Conservation (phyloP, 306 rosid genomes). For the Ormosia emarginata region DNA sequence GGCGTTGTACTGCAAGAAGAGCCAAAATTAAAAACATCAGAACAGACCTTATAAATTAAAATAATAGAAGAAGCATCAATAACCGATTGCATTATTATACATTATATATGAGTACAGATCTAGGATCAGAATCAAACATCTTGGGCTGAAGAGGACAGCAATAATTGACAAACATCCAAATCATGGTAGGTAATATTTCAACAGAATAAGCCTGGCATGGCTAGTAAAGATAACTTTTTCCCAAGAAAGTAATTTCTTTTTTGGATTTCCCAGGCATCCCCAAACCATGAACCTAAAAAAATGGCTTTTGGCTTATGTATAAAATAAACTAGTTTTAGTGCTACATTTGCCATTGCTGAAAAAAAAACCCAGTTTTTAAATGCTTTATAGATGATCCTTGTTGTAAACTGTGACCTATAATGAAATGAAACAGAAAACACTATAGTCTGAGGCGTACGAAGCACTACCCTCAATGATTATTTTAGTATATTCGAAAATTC, state of each 20-base stretch:
- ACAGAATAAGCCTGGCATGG: not conserved
- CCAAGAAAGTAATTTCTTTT: not conserved
- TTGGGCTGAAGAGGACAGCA: not conserved
- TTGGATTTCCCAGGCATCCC: too few relatives aligned
- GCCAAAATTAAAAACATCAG: not conserved
- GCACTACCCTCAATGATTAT: too few relatives aligned
- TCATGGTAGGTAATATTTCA: slow-evolving; percentile 16
- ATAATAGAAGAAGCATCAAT: not conserved
- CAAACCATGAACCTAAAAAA: not conserved
- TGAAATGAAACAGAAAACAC: too few relatives aligned
- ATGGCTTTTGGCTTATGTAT: not conserved
- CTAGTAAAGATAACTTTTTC: not conserved
- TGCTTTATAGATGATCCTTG: not conserved
- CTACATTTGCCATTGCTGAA: not conserved
- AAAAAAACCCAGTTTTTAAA: not conserved
- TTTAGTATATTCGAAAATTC: too few relatives aligned
- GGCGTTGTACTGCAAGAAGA: slow-evolving; percentile 43
- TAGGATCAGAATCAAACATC: not conserved
- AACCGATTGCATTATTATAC: not conserved
- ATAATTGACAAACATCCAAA: not conserved
- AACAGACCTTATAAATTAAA: not conserved
- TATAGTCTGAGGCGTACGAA: too few relatives aligned
- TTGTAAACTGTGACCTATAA: too few relatives aligned
- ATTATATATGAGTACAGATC: not conserved
- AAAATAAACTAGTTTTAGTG: not conserved